These are phyloP conservation scores for Lachancea waltii DNA, from an alignment of 805 yeast genomes.

Conservation along the genomic window DNA sequence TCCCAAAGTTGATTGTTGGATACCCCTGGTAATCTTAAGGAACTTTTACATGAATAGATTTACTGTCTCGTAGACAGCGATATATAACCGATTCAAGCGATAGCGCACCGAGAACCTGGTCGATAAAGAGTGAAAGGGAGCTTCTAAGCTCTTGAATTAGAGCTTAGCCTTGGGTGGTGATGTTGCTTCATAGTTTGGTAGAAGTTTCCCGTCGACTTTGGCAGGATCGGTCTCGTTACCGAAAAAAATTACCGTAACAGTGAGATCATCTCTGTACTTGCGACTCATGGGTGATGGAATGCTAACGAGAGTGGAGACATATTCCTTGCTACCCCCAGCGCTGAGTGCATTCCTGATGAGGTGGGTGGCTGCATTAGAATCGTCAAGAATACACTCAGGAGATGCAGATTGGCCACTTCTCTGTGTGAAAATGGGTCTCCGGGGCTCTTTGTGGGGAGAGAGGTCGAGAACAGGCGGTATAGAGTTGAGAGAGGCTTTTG, in stretches of 20 bases:
- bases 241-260: conserved; percentile 93
- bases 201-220: conserved; percentile 17
- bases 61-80: no score
- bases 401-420: conserved; percentile 34
- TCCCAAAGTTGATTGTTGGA: background rate
- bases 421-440: conserved; percentile 73
- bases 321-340: conserved; percentile 82
- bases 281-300: conserved; percentile 90
- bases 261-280: conserved; percentile 89
- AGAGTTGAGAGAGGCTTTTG: no score
- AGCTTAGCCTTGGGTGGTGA: conserved; percentile 24
- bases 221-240: conserved; percentile 47
- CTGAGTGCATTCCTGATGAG: conserved; percentile 87
- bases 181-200: conserved; percentile 23
- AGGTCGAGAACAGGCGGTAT: conserved; percentile 47
- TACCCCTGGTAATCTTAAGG: background rate
- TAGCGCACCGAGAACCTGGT: no score
- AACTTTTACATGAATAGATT: no score
- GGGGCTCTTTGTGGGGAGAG: conserved; percentile 47
- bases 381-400: conserved; percentile 56
- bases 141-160: conserved; percentile 7
- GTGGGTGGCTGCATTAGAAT: conserved; percentile 87
- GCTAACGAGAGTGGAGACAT: conserved; percentile 79
- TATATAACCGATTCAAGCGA: no score
- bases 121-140: background rate